Base-by-base conservation (phyloP, 2,329 filamentous ascomycete species). In the Westerdykella aurantiaca region DNA sequence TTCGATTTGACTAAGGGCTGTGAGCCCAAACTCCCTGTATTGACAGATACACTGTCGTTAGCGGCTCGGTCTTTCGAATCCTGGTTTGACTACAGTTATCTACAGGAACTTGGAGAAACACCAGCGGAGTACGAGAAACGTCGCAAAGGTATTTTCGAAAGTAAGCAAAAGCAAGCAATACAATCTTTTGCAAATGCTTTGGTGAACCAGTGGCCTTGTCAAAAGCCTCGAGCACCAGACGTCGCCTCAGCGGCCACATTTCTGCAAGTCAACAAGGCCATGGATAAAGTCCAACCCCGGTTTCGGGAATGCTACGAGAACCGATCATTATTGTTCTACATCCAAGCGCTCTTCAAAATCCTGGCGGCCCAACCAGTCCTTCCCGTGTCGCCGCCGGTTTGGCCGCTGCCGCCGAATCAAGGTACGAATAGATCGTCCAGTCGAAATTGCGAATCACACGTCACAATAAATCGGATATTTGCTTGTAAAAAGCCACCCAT, bases 311-410 rank as follows among this genome's bases (percentile, higher is more conserved):
- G 59, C 56, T 49, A 45, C 72, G 16, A 57, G 73, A 16, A 62
- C 75, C 16, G 68, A 64, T 0, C 53, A 68, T 52, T 77, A 67
- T 17, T 44, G 17, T 2, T 46, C 4, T 64, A 64, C 40, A 47
- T 64, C 38, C 22, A 48, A 57, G 11, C 50, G 23, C 0, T 62
- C 42, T 41, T 38, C 17, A 33, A 46, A 33, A 14, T 22, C 38
- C 13, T 57, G 2, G 45, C 43, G 37, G 45, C n/a, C 23, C 50
- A 57, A 29, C 14, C 1, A 5, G 40, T 38, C 11, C 10, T 37
- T 1, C 2, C 12, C 1, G 37, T 53, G 7, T 16, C 10, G 25
- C 25, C 10, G 25, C 25, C 25, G 11, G 11, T 9, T 29, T 29
- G 25, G 25, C 25, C 25, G 25, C 6, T 21, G 18, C 25, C 25